Conservation (phyloP, 2,329 filamentous ascomycete species). For the Podosphaera xanthii region DNA sequence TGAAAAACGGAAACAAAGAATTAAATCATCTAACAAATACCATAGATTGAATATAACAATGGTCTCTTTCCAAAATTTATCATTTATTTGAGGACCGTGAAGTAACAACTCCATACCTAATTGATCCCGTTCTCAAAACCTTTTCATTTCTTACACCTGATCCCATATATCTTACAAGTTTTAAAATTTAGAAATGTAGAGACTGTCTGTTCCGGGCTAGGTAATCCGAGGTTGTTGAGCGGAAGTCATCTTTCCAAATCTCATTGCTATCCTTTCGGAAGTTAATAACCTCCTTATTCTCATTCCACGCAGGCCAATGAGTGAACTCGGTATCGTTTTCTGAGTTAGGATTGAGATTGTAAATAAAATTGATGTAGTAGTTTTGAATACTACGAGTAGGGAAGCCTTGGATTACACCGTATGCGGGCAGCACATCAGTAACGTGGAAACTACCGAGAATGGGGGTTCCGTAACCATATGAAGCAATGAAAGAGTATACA, state of each 20-base stretch:
- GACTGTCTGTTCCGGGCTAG: background rate
- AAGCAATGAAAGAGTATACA: slow-evolving; percentile 52
- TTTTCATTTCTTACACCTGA: too few species aligned
- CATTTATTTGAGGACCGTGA: too few species aligned
- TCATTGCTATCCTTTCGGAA: background rate
- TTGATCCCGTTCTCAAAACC: too few species aligned
- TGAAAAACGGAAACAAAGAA: too few species aligned
- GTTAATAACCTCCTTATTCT: background rate
- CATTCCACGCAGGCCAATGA: background rate
- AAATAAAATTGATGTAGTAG: slow-evolving; percentile 53
- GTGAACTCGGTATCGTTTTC: background rate
- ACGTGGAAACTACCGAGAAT: slow-evolving; percentile 57
- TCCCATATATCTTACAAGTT: too few species aligned
- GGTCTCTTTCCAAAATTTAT: too few species aligned
- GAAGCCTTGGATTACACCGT: slow-evolving; percentile 13
- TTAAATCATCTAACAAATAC: too few species aligned
- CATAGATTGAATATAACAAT: too few species aligned
- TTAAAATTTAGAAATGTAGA: background rate
- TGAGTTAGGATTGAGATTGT: slow-evolving; percentile 18
- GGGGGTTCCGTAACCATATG: slow-evolving; percentile 48
- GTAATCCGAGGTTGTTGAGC: background rate
- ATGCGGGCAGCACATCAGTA: slow-evolving; percentile 41
- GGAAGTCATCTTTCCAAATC: background rate
- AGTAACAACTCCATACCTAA: too few species aligned
- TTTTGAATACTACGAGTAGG: slow-evolving; percentile 36